phyloP scores from a whole-genome alignment of 106 monocot genomes.

The Allium cepa region DNA sequence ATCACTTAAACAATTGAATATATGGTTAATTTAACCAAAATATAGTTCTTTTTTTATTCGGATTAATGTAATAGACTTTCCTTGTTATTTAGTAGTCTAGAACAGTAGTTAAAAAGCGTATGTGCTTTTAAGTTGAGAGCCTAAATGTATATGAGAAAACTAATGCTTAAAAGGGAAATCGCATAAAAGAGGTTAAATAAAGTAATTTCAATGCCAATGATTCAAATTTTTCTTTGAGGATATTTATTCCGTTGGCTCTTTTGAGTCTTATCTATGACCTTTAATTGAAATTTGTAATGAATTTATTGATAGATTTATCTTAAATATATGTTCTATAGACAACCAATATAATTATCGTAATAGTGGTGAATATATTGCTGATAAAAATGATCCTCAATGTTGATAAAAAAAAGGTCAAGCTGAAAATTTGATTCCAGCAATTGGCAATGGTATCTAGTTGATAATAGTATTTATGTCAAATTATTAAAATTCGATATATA shows the following conservation, averaged over 20 bases:
- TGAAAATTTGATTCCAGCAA: conserved; percentile 72
- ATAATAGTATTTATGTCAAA: conserved; percentile 15
- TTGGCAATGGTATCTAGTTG: conserved; percentile 58
- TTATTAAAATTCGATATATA: no score
- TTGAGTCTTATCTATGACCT: conserved; percentile 37
- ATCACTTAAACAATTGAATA: no score
- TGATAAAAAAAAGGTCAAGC: conserved; percentile 91
- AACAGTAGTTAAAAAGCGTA: no score
- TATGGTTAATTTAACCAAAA: no score
- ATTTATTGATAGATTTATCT: conserved; percentile 12
- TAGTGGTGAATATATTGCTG: conserved; percentile 7
- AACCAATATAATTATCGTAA: conserved; percentile 12
- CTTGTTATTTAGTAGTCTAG: no score
- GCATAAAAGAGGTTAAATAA: conserved; percentile 84
- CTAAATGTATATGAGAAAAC: neutral
- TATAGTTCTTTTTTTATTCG: no score
- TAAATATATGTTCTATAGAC: conserved; percentile 10
- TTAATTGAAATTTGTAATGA: conserved; percentile 17
- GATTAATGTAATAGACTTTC: no score
- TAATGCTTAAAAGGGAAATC: conserved; percentile 25
- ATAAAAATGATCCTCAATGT: conserved; percentile 39
- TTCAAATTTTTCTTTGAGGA: conserved; percentile 14
- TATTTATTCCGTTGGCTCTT: conserved; percentile 11
- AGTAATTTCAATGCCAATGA: conserved; percentile 37
- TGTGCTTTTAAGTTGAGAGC: neutral